phyloP scores from a whole-genome alignment of 2,329 filamentous ascomycete species.

The Gnomoniopsis sp. region DNA sequence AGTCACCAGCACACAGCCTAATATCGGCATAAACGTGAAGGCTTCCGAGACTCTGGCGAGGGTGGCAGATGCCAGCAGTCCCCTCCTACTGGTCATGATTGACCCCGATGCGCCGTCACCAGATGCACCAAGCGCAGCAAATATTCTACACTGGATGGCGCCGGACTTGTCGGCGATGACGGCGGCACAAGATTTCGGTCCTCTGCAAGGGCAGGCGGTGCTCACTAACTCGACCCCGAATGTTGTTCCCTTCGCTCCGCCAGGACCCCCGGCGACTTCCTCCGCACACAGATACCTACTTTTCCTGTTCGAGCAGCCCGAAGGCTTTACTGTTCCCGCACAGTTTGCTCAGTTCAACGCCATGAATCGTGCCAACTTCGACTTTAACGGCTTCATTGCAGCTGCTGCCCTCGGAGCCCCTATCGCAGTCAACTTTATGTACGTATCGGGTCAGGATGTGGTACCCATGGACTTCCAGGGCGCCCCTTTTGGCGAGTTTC shows the following conservation, averaged over 20 bases:
- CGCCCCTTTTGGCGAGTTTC: slow-evolving; percentile 2
- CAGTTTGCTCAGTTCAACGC: slow-evolving; percentile 6
- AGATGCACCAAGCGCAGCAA: not conserved
- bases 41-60: not conserved
- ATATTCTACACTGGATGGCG: slow-evolving; percentile 16
- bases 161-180: not conserved
- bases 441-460: slow-evolving; percentile 7
- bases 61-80: not conserved
- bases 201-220: not conserved
- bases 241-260: slow-evolving; percentile 5
- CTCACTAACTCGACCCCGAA: slow-evolving; percentile 7
- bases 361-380: slow-evolving; percentile 9
- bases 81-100: slow-evolving; percentile 8
- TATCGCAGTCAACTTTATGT: slow-evolving; percentile 13
- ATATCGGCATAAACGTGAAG: not conserved
- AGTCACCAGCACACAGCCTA: not conserved
- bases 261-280: slow-evolving; percentile 9
- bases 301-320: slow-evolving; percentile 12
- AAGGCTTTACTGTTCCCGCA: slow-evolving; percentile 2
- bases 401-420: slow-evolving; percentile 4
- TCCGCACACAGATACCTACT: slow-evolving; percentile 16
- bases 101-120: slow-evolving; percentile 13
- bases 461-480: slow-evolving; percentile 12
- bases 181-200: not conserved
- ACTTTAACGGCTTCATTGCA: slow-evolving; percentile 8